phyloP scores from a whole-genome alignment of 2,329 filamentous ascomycete species.

The Uncinocarpus reesii region DNA sequence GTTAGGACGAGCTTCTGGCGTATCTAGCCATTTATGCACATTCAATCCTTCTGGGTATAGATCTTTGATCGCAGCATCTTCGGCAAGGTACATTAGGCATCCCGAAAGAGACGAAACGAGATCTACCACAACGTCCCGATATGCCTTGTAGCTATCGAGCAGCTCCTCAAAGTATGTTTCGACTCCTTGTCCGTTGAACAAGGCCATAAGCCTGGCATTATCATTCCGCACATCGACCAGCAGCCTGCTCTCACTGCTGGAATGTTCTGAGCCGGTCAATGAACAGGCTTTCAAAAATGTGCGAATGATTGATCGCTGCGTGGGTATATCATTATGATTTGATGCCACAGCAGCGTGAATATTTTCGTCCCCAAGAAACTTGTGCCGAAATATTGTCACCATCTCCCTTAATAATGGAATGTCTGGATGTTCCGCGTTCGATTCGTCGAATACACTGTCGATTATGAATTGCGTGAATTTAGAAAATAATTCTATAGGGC shows the following conservation, averaged over 20 bases:
- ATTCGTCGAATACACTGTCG: neutral
- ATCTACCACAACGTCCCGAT: neutral
- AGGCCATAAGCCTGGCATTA: neutral
- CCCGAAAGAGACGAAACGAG: neutral
- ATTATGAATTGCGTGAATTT: neutral
- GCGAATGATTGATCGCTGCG: slow-evolving; percentile 1
- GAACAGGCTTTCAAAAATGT: slow-evolving; percentile 22
- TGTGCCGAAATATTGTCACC: neutral
- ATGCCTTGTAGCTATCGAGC: neutral
- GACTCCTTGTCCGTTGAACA: slow-evolving; percentile 1
- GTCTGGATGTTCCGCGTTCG: neutral
- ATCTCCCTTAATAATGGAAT: neutral
- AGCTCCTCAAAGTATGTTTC: slow-evolving; percentile 1
- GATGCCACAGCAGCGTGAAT: slow-evolving; percentile 3
- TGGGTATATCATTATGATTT: neutral
- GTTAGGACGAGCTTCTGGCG: slow-evolving; percentile 81
- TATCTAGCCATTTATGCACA: slow-evolving; percentile 83
- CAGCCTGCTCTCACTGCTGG: neutral
- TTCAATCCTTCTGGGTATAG: slow-evolving; percentile 56
- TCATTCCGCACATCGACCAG: neutral
- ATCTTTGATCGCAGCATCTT: neutral
- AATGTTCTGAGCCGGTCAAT: slow-evolving; percentile 13
- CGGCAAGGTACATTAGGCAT: neutral
- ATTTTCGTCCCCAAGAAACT: neutral
- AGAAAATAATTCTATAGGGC: neutral